Evolutionary conservation across 2,329 filamentous ascomycete genomes (phyloP).

Genomic region (Geosmithia putterillii): DNA sequence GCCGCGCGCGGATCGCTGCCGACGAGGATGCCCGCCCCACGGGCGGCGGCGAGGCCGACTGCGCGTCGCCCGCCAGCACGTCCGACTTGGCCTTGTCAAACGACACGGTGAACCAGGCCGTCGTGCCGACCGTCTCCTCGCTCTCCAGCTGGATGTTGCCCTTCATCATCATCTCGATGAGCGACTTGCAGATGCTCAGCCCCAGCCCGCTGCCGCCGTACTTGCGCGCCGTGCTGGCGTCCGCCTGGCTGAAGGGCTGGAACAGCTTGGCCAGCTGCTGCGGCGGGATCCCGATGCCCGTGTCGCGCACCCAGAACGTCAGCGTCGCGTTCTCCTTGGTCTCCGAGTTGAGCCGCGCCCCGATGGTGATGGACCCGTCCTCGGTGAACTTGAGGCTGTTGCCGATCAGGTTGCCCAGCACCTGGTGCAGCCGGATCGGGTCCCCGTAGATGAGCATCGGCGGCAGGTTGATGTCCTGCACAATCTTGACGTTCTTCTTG

Average conservation of each 20-base stretch:
- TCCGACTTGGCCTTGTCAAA: constrained; percentile 69
- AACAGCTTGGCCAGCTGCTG: constrained; percentile 79
- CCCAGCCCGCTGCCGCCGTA: constrained; percentile 88
- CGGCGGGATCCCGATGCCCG: constrained; percentile 79
- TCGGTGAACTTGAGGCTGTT: constrained; percentile 95
- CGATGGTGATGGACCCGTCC: constrained; percentile 73
- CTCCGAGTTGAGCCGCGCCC: constrained; percentile 60
- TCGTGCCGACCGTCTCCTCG: constrained; percentile 57
- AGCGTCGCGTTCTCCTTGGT: constrained; percentile 58
- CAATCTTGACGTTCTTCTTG: constrained; percentile 48
- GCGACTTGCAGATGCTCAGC: constrained; percentile 85
- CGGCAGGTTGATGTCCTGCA: constrained; percentile 60
- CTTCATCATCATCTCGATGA: constrained; percentile 86
- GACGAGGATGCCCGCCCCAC: constrained; percentile 17
- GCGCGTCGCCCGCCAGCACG: constrained; percentile 43
- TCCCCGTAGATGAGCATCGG: constrained; percentile 61
- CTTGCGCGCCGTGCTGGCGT: constrained; percentile 78
- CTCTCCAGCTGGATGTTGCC: constrained; percentile 77
- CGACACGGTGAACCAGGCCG: constrained; percentile 66
- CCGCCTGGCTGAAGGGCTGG: constrained; percentile 85
- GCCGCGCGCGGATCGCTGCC: background rate
- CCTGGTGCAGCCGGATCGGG: constrained; percentile 54
- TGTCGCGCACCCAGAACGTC: constrained; percentile 79
- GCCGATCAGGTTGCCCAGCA: constrained; percentile 72
- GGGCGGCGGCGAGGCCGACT: constrained; percentile 21